Evolutionary conservation across 2,329 filamentous ascomycete genomes (phyloP).

Genomic region (Teratosphaeria zuluensis): DNA sequence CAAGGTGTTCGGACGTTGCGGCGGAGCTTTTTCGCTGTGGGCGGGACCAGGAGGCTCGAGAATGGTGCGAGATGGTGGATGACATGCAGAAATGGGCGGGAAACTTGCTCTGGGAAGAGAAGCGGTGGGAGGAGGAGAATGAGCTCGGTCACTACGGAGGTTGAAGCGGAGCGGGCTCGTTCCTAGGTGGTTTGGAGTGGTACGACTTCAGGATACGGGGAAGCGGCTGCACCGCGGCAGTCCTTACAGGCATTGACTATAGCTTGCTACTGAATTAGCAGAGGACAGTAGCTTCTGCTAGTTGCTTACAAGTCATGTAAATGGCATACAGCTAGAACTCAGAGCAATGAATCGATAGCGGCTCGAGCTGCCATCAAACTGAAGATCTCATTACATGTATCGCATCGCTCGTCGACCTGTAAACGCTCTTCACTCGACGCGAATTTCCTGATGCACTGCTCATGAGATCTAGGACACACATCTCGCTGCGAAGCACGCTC

Average conservation of each 20-base stretch:
- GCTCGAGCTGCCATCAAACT: background rate
- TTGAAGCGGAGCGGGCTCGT: background rate
- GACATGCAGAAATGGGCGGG: slow-evolving; percentile 1
- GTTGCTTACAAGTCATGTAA: background rate
- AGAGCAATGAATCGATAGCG: background rate
- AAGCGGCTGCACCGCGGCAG: background rate
- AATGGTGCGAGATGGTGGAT: slow-evolving; percentile 8
- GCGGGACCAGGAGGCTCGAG: slow-evolving; percentile 7
- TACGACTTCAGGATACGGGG: background rate
- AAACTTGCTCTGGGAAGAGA: background rate
- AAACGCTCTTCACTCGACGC: no score
- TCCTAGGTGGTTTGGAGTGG: background rate
- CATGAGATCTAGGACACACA: no score
- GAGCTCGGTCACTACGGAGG: background rate
- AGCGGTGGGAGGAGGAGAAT: slow-evolving; percentile 3
- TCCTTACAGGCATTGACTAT: background rate
- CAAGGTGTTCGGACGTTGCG: slow-evolving; percentile 4
- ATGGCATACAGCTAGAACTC: background rate
- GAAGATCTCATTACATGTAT: background rate
- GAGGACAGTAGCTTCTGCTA: background rate
- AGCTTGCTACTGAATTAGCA: background rate
- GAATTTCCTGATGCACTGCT: no score
- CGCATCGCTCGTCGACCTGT: no score
- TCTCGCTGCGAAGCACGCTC: no score
- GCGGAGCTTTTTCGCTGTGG: slow-evolving; percentile 8